Evolutionary conservation across 768 basidiomycete genomes (phyloP).

Genomic region (Boletus barrowsii): DNA sequence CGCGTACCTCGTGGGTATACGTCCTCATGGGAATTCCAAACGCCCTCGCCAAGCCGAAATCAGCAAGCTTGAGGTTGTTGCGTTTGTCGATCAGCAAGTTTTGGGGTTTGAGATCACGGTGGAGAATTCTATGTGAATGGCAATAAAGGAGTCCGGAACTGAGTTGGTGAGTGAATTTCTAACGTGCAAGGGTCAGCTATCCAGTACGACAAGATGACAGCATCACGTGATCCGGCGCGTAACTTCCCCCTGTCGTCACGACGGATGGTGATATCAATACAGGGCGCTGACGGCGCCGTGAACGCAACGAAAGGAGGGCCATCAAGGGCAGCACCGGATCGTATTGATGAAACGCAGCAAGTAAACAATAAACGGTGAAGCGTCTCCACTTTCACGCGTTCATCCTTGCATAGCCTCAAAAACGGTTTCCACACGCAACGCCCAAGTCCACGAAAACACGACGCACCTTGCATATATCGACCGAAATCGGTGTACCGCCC

Average conservation of each 20-base stretch:
- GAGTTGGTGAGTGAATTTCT: conserved; percentile 98
- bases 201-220: conserved; percentile 1
- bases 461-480: conserved; percentile 78
- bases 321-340: background rate
- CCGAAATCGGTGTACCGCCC: conserved; percentile 66
- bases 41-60: conserved; percentile 93
- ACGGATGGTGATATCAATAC: conserved; percentile 17
- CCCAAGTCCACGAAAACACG: background rate
- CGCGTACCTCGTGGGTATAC: conserved; percentile 93
- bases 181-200: conserved; percentile 16
- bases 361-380: conserved; percentile 1
- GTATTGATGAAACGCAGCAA: conserved; percentile 9
- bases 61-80: conserved; percentile 92
- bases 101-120: conserved; percentile 95
- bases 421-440: conserved; percentile 4
- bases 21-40: conserved; percentile 98
- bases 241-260: conserved; percentile 16
- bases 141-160: conserved; percentile 90
- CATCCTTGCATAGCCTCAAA: conserved; percentile 9
- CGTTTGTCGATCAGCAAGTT: conserved; percentile 89
- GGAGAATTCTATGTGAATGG: conserved; percentile 94
- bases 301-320: background rate
- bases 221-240: conserved; percentile 33
- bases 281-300: conserved; percentile 6
- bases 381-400: conserved; percentile 23